Evolutionary conservation across 495 filamentous ascomycete genomes (phyloP).

Genomic region (Oleoguttula mirabilis): DNA sequence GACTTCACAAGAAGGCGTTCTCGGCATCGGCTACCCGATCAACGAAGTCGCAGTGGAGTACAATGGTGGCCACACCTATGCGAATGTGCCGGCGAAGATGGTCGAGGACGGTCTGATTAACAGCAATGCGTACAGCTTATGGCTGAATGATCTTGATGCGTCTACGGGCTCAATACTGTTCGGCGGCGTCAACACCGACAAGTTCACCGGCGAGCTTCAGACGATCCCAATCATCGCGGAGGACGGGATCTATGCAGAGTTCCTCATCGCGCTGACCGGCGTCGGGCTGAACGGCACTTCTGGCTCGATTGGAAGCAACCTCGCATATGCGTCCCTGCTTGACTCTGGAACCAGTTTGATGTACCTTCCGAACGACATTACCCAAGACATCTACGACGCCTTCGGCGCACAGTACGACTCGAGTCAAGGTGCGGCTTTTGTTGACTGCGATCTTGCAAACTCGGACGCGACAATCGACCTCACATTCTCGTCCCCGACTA

Average conservation of each 20-base stretch:
- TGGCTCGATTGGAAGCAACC: conserved; percentile 39
- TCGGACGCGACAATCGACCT: conserved; percentile 41
- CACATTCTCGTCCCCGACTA: conserved; percentile 60
- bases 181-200: conserved; percentile 75
- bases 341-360: conserved; percentile 88
- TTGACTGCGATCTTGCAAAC: conserved; percentile 58
- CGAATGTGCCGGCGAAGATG: conserved; percentile 69
- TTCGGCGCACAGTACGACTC: conserved; percentile 53
- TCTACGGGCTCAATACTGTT: conserved; percentile 74
- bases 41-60: conserved; percentile 71
- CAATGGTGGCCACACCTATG: conserved; percentile 48
- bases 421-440: conserved; percentile 47
- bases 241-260: conserved; percentile 47
- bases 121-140: conserved; percentile 75
- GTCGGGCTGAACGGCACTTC: conserved; percentile 41
- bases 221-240: conserved; percentile 55
- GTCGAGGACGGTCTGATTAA: conserved; percentile 57
- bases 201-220: conserved; percentile 57
- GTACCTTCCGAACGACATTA: conserved; percentile 67
- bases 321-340: conserved; percentile 60
- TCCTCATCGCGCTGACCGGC: conserved; percentile 68
- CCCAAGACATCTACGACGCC: conserved; percentile 48
- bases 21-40: conserved; percentile 77
- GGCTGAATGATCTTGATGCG: conserved; percentile 67
- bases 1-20: conserved; percentile 60